Base-by-base conservation (phyloP, 2,329 filamentous ascomycete genomes). In the Aureobasidium vineae region DNA sequence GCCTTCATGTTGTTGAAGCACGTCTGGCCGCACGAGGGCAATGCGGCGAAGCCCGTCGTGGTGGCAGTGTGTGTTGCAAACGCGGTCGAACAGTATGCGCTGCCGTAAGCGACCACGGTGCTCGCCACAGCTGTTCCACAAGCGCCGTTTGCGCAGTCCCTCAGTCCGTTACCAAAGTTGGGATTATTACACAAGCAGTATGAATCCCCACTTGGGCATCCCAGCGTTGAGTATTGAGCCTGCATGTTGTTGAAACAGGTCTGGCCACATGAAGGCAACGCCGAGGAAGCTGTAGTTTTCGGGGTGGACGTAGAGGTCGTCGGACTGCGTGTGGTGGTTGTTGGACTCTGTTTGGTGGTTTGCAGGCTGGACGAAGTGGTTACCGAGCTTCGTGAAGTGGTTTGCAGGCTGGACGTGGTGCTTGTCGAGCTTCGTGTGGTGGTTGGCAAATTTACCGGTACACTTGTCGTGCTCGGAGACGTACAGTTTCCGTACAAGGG, bases 241-340 rank as follows among this genome's bases (percentile, higher is more conserved):
- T 38, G 45, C 60, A 50, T 53, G 60, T 64, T 64, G 60, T 38
- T 52, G 8, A 61, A 28, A 13, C 57, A 61, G 2, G 36, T 61
- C n/a, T 61, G 41, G 38, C 23, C 19, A n/a, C 19, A 57, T 8
- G 21, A 23, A 41, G 33, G 33, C 13, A 57, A 36, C 21, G 38
- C 33, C 33, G 13, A 11, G 31, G 26, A 47, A n/a, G n/a, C 16
- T 16, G 38, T 40, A 15, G 38, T 40, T 2, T 19, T 43, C 6
- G 16, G 6, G 41, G 3, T 43, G 19, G n/a, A 43, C 41, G 41
- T 43, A 43, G 41, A 43, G 5, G 41, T 43, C 19, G 41, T 43
- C 41, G 41, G 19, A 43, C 41, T 43, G 41, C 41, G 41, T 43
- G 41, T 43, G n/a, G 41, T 21, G 41, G 41, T 19, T 19, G 16